A percentile compares a stretch with the other conserved stretches of the same genome.
Evolutionary conservation across 2,329 filamentous ascomycete genomes (phyloP).

Genomic region (Verticillium longisporum): DNA sequence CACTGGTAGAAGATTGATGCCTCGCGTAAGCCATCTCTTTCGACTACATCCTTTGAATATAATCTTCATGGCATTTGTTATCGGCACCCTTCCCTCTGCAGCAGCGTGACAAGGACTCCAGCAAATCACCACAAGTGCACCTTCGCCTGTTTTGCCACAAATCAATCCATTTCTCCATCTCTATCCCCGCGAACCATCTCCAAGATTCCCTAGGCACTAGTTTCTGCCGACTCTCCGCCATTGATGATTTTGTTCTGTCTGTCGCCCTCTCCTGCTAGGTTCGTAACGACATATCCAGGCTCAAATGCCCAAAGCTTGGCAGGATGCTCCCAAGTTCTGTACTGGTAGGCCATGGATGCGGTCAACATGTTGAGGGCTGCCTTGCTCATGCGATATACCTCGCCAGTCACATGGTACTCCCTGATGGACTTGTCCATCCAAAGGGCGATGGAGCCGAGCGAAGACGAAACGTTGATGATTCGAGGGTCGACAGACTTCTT

Average conservation of each 20-base stretch:
- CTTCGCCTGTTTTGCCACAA: conserved; percentile 1
- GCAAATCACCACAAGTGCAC: background rate
- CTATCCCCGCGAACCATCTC: conserved; percentile 19
- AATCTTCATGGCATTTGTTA: no score
- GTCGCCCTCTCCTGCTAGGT: conserved; percentile 20
- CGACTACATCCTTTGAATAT: no score
- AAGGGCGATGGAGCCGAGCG: conserved; percentile 21
- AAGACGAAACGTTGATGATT: conserved; percentile 25
- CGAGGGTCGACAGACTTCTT: conserved; percentile 17
- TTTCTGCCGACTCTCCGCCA: conserved; percentile 19
- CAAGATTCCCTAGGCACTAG: conserved; percentile 17
- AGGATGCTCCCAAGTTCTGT: conserved; percentile 15
- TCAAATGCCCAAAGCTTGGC: conserved; percentile 24
- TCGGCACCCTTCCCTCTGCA: no score
- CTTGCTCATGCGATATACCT: conserved; percentile 27
- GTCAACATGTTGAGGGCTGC: conserved; percentile 29
- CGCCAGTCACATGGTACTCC: conserved; percentile 10
- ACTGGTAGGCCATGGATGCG: conserved; percentile 19
- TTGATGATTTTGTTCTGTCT: conserved; percentile 15
- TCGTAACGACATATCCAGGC: conserved; percentile 24
- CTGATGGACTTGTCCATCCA: conserved; percentile 11
- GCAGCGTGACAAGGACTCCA: background rate
- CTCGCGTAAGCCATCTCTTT: no score
- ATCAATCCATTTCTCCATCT: conserved; percentile 18
- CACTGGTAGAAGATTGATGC: no score